Conservation (phyloP, 148 eudicot species). For the Simmondsia chinensis region DNA sequence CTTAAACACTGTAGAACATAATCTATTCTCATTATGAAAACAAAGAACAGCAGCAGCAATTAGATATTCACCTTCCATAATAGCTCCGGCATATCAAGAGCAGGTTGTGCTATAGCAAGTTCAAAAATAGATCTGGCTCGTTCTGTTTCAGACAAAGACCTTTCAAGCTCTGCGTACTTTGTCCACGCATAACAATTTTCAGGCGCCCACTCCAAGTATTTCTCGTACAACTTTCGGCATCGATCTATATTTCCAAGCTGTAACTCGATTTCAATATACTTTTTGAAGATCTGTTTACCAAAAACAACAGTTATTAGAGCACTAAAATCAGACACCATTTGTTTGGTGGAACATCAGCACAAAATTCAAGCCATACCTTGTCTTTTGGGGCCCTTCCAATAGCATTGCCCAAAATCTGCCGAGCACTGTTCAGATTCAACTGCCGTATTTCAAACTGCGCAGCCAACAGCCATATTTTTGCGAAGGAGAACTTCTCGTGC, state of each 20-base stretch:
- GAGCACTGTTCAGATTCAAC: constrained; percentile 66
- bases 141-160: constrained; percentile 79
- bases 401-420: constrained; percentile 74
- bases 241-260: constrained; percentile 85
- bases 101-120: constrained; percentile 92
- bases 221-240: constrained; percentile 79
- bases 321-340: no score
- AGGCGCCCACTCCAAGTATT: constrained; percentile 90
- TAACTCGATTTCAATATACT: constrained; percentile 86
- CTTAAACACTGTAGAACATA: no score
- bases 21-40: background rate
- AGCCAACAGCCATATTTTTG: constrained; percentile 88
- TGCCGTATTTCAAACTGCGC: constrained; percentile 93
- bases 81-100: constrained; percentile 86
- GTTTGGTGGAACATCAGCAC: no score
- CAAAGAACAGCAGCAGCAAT: background rate
- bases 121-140: constrained; percentile 84
- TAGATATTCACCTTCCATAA: constrained; percentile 72
- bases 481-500: constrained; percentile 71
- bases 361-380: constrained; percentile 57
- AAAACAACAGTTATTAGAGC: constrained; percentile 9
- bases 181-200: constrained; percentile 95
- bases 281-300: constrained; percentile 71
- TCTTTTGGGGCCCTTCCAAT: constrained; percentile 96
- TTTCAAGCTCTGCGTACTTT: constrained; percentile 82